Evolutionary conservation across 805 yeast genomes (phyloP).

Genomic region (Yarrowia sp.): DNA sequence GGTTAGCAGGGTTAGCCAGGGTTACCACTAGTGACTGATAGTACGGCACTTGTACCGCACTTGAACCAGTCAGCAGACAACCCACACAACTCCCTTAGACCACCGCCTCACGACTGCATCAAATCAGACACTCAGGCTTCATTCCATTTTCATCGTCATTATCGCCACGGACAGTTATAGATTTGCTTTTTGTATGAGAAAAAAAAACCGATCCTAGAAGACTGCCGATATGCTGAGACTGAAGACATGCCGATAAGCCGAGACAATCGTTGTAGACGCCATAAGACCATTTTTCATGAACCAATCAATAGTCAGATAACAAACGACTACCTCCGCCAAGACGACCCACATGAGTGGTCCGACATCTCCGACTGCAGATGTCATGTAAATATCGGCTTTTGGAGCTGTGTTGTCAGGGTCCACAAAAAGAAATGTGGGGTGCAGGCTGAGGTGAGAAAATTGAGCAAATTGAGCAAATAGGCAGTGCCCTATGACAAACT

Average conservation of each 20-base stretch:
- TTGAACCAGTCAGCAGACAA: too few relatives aligned
- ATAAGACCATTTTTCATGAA: too few relatives aligned
- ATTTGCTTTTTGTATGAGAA: neutral
- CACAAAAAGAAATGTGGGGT: constrained; percentile 18
- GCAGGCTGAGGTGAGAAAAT: too few relatives aligned
- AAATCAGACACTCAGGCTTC: neutral
- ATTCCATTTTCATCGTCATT: constrained; percentile 1
- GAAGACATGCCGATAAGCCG: too few relatives aligned
- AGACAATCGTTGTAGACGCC: too few relatives aligned
- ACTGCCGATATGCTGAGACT: neutral
- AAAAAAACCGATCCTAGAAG: neutral
- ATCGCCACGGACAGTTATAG: neutral
- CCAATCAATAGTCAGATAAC: too few relatives aligned
- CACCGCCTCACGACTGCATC: too few relatives aligned
- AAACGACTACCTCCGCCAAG: neutral
- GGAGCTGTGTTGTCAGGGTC: constrained; percentile 1
- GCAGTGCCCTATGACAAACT: too few relatives aligned
- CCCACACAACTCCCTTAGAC: neutral
- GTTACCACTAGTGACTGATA: too few relatives aligned
- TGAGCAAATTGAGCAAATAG: neutral
- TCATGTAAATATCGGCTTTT: neutral
- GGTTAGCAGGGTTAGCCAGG: too few relatives aligned
- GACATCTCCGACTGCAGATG: constrained; percentile 22
- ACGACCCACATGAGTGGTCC: constrained; percentile 11
- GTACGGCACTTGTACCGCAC: too few relatives aligned